Evolutionary conservation across 306 rosid genomes (phyloP).

Genomic region (Vicia sativa): DNA sequence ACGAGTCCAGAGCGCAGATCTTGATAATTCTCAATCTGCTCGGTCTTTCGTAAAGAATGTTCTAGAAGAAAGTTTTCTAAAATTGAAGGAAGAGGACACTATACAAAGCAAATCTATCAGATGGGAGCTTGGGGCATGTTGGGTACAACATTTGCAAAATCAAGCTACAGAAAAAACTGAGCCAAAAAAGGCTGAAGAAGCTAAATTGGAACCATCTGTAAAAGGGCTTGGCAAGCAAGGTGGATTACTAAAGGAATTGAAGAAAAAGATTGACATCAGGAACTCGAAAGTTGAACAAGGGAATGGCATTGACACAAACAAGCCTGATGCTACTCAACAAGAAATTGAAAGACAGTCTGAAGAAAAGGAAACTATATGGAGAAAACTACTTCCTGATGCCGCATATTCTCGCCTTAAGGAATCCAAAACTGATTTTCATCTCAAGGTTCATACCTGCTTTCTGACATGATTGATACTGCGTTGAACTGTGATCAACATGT

Average conservation of each 20-base stretch:
- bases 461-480: slow-evolving; percentile 18
- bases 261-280: slow-evolving; percentile 72
- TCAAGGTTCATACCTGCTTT: slow-evolving; percentile 59
- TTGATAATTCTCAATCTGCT: slow-evolving; percentile 54
- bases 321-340: slow-evolving; percentile 62
- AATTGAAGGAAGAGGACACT: slow-evolving; percentile 71
- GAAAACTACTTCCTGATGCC: slow-evolving; percentile 73
- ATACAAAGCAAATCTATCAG: slow-evolving; percentile 66
- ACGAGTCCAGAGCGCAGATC: slow-evolving; percentile 55
- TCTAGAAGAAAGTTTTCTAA: slow-evolving; percentile 72
- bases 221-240: slow-evolving; percentile 99
- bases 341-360: slow-evolving; percentile 63
- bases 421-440: slow-evolving; percentile 88
- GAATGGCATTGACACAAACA: slow-evolving; percentile 55
- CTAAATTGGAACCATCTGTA: slow-evolving; percentile 78
- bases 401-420: slow-evolving; percentile 89
- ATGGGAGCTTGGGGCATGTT: slow-evolving; percentile 99
- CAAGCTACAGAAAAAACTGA: slow-evolving; percentile 81
- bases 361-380: slow-evolving; percentile 80
- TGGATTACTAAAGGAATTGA: slow-evolving; percentile 87
- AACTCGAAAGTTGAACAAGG: slow-evolving; percentile 64
- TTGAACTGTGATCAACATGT: slow-evolving; percentile 17
- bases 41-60: slow-evolving; percentile 66
- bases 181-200: slow-evolving; percentile 69
- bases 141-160: slow-evolving; percentile 95